A percentile compares a stretch with the other conserved stretches of the same genome.
phyloP scores from a whole-genome alignment of 169 alveolate genomes.

The Eimeria maxima region DNA sequence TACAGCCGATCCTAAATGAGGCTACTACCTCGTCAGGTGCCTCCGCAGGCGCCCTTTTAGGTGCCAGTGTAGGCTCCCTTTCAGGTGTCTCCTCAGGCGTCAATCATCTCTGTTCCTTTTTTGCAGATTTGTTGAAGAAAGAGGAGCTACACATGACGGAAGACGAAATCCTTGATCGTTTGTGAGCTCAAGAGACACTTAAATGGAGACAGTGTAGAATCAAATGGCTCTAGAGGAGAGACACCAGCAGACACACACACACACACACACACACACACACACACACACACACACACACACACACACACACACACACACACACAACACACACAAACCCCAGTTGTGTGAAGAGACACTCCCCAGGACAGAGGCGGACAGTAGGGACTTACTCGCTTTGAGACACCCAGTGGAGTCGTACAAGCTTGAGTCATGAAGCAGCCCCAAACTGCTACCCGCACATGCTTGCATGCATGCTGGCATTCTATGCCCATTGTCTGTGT shows the following conservation, averaged over 20 bases:
- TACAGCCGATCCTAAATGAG: constrained; percentile 10
- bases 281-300: neutral
- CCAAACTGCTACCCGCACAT: neutral
- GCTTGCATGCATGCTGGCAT: neutral
- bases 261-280: neutral
- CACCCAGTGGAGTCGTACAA: too few species aligned
- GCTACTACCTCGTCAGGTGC: neutral
- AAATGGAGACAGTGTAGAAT: neutral
- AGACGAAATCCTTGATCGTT: neutral
- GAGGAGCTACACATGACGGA: neutral
- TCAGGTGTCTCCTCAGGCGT: constrained; percentile 37
- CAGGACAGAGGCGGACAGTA: neutral
- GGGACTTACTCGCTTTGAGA: too few species aligned
- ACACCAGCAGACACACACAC: neutral
- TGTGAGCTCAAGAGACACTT: constrained; percentile 11
- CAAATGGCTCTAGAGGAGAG: neutral
- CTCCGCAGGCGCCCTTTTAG: neutral
- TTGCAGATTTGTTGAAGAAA: neutral
- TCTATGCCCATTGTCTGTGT: neutral
- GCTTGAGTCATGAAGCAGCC: neutral
- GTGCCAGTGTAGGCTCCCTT: neutral
- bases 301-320: neutral
- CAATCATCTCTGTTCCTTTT: neutral
- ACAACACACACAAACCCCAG: neutral
- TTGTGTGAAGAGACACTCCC: neutral